phyloP scores from a whole-genome alignment of 179 eudicot species.

The Pouteria campechiana region DNA sequence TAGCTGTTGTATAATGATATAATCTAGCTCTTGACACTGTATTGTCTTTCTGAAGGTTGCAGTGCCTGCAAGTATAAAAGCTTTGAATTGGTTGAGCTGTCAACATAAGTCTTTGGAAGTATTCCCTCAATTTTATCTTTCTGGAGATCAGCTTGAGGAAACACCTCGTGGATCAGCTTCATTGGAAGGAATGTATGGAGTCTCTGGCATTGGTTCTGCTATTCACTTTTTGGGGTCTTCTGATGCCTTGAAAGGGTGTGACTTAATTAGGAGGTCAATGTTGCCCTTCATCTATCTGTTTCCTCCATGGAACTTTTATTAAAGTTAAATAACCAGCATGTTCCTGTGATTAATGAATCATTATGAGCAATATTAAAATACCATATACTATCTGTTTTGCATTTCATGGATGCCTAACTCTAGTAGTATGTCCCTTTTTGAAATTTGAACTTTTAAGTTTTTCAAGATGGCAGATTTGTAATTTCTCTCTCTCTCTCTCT shows the following conservation, averaged over 20 bases:
- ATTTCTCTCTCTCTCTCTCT: too few species aligned
- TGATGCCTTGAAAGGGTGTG: constrained; percentile 18
- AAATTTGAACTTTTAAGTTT: too few species aligned
- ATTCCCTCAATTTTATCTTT: constrained; percentile 77
- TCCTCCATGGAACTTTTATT: too few species aligned
- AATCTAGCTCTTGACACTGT: not conserved
- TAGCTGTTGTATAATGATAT: too few species aligned
- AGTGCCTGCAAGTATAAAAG: constrained; percentile 74
- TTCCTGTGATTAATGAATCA: not conserved
- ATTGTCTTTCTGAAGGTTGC: constrained; percentile 43
- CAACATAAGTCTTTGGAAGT: constrained; percentile 52
- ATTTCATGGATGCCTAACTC: not conserved
- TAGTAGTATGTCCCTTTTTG: too few species aligned
- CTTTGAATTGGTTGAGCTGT: constrained; percentile 67
- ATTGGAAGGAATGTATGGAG: constrained; percentile 31
- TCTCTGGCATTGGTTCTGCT: constrained; percentile 82
- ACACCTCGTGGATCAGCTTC: constrained; percentile 19
- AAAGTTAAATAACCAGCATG: too few species aligned
- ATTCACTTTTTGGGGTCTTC: constrained; percentile 29
- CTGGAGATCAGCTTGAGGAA: constrained; percentile 35
- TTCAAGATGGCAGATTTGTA: too few species aligned
- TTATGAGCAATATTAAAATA: not conserved
- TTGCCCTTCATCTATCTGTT: not conserved
- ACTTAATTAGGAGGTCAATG: constrained; percentile 35
- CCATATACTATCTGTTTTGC: too few species aligned